Base-by-base conservation (phyloP, 768 basidiomycete species). In the Phanerochaete carnosa region DNA sequence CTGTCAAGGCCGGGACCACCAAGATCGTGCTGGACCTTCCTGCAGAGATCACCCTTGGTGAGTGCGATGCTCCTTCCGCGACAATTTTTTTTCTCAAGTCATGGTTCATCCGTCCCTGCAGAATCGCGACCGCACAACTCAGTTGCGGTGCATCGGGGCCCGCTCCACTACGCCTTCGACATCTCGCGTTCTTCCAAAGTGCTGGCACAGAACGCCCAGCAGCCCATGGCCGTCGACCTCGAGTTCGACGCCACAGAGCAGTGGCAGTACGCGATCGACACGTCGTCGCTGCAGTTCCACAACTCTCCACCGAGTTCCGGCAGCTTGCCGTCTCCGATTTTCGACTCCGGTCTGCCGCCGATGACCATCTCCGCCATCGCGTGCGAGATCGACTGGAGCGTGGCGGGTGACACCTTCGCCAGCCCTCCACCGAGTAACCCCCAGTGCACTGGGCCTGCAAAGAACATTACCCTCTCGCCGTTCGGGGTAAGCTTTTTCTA, bases 201-300 rank as follows among this genome's bases (percentile, higher is more conserved):
- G 37, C 73, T 84, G 25, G 64, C 73, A 1, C 71, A 67, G 51
- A 80, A 83, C 65, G 68, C 77, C 6, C 71, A 78, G 57, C 73
- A 82, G 64, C 74, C 76, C 9, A 69, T 76, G 26, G 83, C 82
- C 0, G 74, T 75, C 19, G 83, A 85, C 61, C 73, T 82, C 32
- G 69, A 84, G 66, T 82, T 80, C 62, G 79, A 81, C 56, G 76
- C 83, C 7, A 77, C 77, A 3, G 73, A 66, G 1, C 63, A 72
- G 9, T 84, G 83, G 83, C 78, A 82, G 64, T 83, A 79, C 64
- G 83, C 83, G 16, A 83, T 84, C 60, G 82, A 85, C 66, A 80
- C 80, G 0, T 65, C 67, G 25, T 71, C 71, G 37, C 64, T 76
- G 23, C 37, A 57, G 25, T 74, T 75, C 66, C 58, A 69, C 62